These are phyloP conservation scores for Kwoniella botswanensis DNA, from an alignment of 768 basidiomycete species.

Conservation along the genomic window DNA sequence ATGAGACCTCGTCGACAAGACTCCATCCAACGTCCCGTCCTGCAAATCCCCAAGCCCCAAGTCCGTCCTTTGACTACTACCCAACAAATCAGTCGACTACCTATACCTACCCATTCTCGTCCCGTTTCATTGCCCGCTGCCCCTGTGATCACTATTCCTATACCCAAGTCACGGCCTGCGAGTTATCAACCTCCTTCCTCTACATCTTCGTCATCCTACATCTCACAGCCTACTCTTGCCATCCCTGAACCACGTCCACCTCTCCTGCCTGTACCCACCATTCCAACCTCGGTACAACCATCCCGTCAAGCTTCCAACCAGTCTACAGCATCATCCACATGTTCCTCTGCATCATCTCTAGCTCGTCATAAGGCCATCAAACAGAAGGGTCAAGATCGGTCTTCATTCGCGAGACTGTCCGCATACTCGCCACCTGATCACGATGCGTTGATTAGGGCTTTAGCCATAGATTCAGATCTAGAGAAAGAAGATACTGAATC, in stretches of 20 bases:
- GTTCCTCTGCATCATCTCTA: slow-evolving; percentile 22
- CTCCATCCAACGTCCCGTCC: background rate
- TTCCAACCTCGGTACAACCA: slow-evolving; percentile 4
- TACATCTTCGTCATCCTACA: background rate
- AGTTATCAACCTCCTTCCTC: slow-evolving; percentile 4
- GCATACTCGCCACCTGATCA: background rate
- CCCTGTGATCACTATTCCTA: background rate
- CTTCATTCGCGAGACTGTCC: background rate
- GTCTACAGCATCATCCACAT: slow-evolving; percentile 13
- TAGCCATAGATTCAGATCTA: background rate
- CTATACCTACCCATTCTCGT: background rate
- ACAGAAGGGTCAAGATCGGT: background rate
- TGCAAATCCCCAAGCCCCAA: slow-evolving; percentile 3
- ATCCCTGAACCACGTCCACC: background rate
- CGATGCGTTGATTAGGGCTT: background rate
- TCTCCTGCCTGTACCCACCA: background rate
- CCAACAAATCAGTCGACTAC: slow-evolving; percentile 2
- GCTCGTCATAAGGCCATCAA: slow-evolving; percentile 19
- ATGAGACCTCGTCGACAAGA: slow-evolving; percentile 4
- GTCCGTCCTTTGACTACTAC: background rate
- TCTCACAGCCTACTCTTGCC: background rate
- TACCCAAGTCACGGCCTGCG: background rate
- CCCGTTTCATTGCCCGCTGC: background rate
- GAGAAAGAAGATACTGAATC: slow-evolving; percentile 12
- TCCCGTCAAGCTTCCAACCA: slow-evolving; percentile 1